These are phyloP conservation scores for Penicillium cosmopolitanum DNA, from an alignment of 495 filamentous ascomycete species.

Conservation along the genomic window DNA sequence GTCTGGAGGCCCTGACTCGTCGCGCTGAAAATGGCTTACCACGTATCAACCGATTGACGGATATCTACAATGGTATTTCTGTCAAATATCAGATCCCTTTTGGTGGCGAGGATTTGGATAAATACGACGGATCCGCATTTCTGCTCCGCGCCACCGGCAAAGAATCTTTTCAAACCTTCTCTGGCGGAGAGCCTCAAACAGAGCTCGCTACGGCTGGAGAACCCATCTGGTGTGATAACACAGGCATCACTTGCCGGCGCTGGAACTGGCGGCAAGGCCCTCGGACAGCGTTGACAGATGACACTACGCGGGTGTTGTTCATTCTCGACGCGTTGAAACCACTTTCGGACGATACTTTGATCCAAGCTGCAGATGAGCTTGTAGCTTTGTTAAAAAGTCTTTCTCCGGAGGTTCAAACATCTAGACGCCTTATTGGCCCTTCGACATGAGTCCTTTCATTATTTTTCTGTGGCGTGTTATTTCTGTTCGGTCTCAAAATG, in stretches of 20 bases:
- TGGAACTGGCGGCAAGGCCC: slow-evolving; percentile 41
- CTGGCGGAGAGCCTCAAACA: slow-evolving; percentile 23
- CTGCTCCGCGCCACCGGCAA: slow-evolving; percentile 33
- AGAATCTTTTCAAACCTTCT: slow-evolving; percentile 30
- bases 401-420: slow-evolving; percentile 16
- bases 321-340: slow-evolving; percentile 30
- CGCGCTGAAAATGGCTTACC: slow-evolving; percentile 34
- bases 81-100: slow-evolving; percentile 41
- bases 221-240: slow-evolving; percentile 37
- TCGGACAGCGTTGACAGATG: slow-evolving; percentile 33
- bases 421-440: slow-evolving; percentile 10
- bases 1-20: slow-evolving; percentile 36
- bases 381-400: slow-evolving; percentile 9
- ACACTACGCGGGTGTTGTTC: slow-evolving; percentile 31
- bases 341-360: slow-evolving; percentile 12
- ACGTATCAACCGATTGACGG: slow-evolving; percentile 37
- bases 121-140: slow-evolving; percentile 35
- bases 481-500: background rate
- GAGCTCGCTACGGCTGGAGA: slow-evolving; percentile 29
- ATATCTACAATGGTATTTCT: slow-evolving; percentile 42
- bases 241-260: slow-evolving; percentile 35
- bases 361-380: slow-evolving; percentile 25
- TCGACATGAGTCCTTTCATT: background rate
- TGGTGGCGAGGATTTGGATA: slow-evolving; percentile 38
- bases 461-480: background rate